A percentile compares a stretch with the other conserved stretches of the same genome.
Conservation (phyloP, 2,329 filamentous ascomycete genomes). For the Hansfordia pulvinata region DNA sequence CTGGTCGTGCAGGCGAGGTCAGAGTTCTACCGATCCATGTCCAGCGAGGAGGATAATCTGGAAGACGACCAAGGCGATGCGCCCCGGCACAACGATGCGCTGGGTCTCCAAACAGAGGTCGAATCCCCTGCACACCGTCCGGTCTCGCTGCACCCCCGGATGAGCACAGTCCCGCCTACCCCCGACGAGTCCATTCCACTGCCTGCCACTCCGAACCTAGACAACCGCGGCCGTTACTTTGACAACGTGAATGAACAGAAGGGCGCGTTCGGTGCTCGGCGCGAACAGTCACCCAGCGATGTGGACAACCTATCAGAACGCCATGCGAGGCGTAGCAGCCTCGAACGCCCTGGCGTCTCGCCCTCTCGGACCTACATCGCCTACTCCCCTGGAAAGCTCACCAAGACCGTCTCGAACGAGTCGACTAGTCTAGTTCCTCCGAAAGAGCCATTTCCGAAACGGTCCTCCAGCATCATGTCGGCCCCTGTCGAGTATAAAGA, state of each 20-base stretch:
- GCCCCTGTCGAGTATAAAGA: slow-evolving; percentile 53
- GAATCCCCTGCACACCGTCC: slow-evolving; percentile 46
- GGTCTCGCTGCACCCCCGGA: slow-evolving; percentile 59
- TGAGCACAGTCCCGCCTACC: slow-evolving; percentile 48
- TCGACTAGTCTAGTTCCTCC: slow-evolving; percentile 37
- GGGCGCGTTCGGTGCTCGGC: slow-evolving; percentile 36
- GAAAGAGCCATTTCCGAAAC: slow-evolving; percentile 31
- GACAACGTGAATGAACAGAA: slow-evolving; percentile 23
- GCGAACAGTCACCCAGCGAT: slow-evolving; percentile 43
- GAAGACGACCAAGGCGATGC: slow-evolving; percentile 27
- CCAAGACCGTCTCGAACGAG: slow-evolving; percentile 31
- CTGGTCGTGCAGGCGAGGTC: slow-evolving; percentile 61
- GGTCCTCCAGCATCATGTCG: slow-evolving; percentile 48
- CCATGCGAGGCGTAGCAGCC: slow-evolving; percentile 8
- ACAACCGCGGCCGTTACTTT: slow-evolving; percentile 25
- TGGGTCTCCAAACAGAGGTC: slow-evolving; percentile 39
- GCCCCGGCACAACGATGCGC: slow-evolving; percentile 22
- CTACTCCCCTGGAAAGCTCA: slow-evolving; percentile 29
- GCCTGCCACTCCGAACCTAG: slow-evolving; percentile 24
- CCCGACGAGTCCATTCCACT: slow-evolving; percentile 33
- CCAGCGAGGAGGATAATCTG: slow-evolving; percentile 45
- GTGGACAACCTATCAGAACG: slow-evolving; percentile 23
- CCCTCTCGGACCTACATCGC: too few relatives aligned
- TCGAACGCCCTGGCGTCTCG: too few relatives aligned
- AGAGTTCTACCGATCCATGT: slow-evolving; percentile 68